Evolutionary conservation across 2,329 filamentous ascomycete genomes (phyloP), one percentile per base, ranked within the genome.

Genomic region (Stylonectria norvegica): DNA sequence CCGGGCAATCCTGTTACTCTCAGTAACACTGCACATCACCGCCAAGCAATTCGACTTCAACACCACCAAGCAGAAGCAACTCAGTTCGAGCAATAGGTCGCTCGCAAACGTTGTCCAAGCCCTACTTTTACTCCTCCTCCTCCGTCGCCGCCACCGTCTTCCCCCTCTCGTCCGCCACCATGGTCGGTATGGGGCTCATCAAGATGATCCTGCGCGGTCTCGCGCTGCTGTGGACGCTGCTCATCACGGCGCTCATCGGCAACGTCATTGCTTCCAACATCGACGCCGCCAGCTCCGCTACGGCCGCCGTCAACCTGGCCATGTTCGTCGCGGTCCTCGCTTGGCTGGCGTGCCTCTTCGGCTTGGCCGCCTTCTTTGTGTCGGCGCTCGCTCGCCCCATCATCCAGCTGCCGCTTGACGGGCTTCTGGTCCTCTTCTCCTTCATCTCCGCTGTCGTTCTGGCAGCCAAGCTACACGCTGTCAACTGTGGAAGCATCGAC

Each of bases 381-480:
- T 71, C 78, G 28, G 63, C 66, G 38, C 64, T 80, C 43, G 67
- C 68, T 47, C 61, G 78, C 35, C 74, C 76, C 19, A 57, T 81
- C 12, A 61, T 78, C 35, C 64, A 78, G 41, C 60, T 83, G 22
- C 68, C 63, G 11, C 62, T 84, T 34, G 84, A 88, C 63, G 68
- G 57, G 10, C 54, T 80, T 20, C 78, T 80, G 38, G 70, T 76
- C 3, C 61, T 89, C 39, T 85, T 90, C 70, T 83, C 78, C 50
- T 79, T 89, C 57, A 81, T 86, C 61, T 76, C 70, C 40, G 85
- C 76, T 47, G 72, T 90, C 44, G 85, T 86, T 8, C 72, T 87
- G 29, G 77, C 86, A 4, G 82, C 84, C 17, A 81, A 83, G 63
- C 73, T 90, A 7, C 65, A 69, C n/a, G 79, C 75, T 5, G 78